Base-by-base conservation (phyloP, 371 early-diverging fungal species). In the Mortierella sp. region DNA sequence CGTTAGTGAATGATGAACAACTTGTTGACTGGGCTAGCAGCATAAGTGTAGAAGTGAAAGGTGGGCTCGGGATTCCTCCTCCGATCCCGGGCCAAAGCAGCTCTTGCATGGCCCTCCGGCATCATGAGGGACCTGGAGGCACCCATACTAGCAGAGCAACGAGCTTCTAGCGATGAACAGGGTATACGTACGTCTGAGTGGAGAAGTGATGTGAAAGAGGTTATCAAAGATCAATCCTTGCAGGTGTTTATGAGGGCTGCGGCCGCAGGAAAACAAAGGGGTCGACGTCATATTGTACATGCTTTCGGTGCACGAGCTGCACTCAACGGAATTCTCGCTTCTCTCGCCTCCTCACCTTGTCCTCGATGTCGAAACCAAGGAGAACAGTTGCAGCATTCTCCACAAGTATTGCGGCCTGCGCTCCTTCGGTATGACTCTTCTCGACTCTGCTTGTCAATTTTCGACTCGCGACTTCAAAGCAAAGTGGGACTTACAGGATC, bases 301-400 rank as follows among this genome's bases (percentile, higher is more conserved):
- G n/a, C n/a, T n/a, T n/a, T n/a, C n/a, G n/a, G n/a, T n/a, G n/a
- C n/a, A n/a, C n/a, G n/a, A n/a, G n/a, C n/a, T n/a, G n/a, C n/a
- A n/a, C n/a, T n/a, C n/a, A n/a, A n/a, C n/a, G n/a, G n/a, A n/a
- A n/a, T n/a, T n/a, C n/a, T n/a, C n/a, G n/a, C n/a, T 43, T 39
- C 41, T 3, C 43, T 42, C 42, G 12, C 46, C 31, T 27, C 2
- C 14, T 47, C 23, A 42, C 26, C 13, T 21, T 27, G 18, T 30
- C 10, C 47, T 27, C 28, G 18, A 74, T 74, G 76, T 74, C 76
- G 23, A 74, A 74, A 49, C 66, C 76, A 47, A 64, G 65, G 55
- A 65, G 65, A 42, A 65, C 76, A 18, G 45, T 74, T 47, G 76
- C 76, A 16, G 50, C 66, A 61, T 61, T 74, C 66, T 69, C 76